phyloP scores from a whole-genome alignment of 1,284 basidiomycete genomes.

The Ustilago xerochloae region DNA sequence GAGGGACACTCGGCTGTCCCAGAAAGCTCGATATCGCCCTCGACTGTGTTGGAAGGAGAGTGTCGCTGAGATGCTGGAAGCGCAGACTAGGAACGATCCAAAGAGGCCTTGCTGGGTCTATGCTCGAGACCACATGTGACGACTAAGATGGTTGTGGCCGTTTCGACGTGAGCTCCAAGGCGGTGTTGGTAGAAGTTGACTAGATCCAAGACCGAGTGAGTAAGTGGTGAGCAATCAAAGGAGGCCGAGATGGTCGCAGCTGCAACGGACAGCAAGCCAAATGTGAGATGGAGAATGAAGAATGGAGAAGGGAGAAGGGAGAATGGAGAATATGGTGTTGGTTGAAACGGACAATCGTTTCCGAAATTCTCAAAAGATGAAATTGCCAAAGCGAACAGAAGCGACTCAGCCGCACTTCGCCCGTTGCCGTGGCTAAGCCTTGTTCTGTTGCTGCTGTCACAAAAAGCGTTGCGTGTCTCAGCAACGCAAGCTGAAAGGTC shows the following conservation, averaged over 20 bases:
- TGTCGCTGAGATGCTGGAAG: not conserved
- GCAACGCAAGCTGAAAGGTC: not conserved
- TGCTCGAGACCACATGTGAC: no score
- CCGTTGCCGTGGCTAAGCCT: no score
- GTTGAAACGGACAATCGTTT: not conserved
- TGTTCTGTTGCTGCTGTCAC: not conserved
- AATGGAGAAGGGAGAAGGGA: not conserved
- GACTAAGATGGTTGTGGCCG: no score
- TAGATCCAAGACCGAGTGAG: no score
- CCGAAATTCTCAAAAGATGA: not conserved
- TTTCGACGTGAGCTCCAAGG: no score
- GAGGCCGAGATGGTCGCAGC: no score
- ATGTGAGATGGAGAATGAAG: not conserved
- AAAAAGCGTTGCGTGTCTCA: not conserved
- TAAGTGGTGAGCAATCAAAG: no score
- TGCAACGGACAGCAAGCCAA: no score
- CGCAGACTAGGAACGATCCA: no score
- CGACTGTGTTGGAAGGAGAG: no score
- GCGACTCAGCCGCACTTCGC: not conserved
- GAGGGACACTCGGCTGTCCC: constrained; percentile 4
- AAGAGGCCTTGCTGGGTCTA: no score
- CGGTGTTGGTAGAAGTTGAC: no score
- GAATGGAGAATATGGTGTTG: not conserved
- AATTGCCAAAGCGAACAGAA: not conserved
- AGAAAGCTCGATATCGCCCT: not conserved